These are phyloP conservation scores for Penicillium salamii DNA, from an alignment of 495 filamentous ascomycete species.

Conservation along the genomic window DNA sequence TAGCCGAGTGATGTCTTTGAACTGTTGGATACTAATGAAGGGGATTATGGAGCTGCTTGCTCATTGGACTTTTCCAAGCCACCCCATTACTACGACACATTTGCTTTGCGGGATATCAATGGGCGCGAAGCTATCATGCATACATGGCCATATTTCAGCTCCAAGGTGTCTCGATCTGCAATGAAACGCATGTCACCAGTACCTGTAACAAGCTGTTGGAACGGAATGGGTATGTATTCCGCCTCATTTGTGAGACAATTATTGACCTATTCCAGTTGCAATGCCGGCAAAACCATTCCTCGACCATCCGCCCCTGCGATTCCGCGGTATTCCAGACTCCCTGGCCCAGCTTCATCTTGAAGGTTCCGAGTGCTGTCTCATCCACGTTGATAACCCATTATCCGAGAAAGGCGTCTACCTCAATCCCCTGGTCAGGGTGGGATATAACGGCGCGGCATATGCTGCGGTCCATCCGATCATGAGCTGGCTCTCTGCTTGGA, in stretches of 20 bases:
- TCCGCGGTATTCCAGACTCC: conserved; percentile 68
- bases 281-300: conserved; percentile 61
- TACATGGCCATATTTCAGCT: conserved; percentile 77
- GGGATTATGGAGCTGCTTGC: conserved; percentile 77
- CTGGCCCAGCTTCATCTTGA: conserved; percentile 70
- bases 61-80: conserved; percentile 72
- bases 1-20: conserved; percentile 61
- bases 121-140: conserved; percentile 61
- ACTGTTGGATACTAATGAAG: conserved; percentile 69
- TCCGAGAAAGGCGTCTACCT: conserved; percentile 64
- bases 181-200: conserved; percentile 55
- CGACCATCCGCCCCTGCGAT: conserved; percentile 45
- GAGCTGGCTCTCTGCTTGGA: conserved; percentile 36
- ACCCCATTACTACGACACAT: conserved; percentile 76
- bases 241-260: background rate
- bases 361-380: conserved; percentile 79
- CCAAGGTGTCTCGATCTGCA: conserved; percentile 55
- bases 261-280: conserved; percentile 36
- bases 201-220: conserved; percentile 79
- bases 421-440: conserved; percentile 77
- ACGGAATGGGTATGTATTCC: conserved; percentile 59
- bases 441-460: conserved; percentile 61
- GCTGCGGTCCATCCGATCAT: conserved; percentile 42
- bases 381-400: conserved; percentile 70
- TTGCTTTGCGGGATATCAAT: conserved; percentile 70